Evolutionary conservation across 1,284 basidiomycete species (phyloP), one percentile per base, ranked within the genome.

Genomic region (Ceratobasidium theobromae): DNA sequence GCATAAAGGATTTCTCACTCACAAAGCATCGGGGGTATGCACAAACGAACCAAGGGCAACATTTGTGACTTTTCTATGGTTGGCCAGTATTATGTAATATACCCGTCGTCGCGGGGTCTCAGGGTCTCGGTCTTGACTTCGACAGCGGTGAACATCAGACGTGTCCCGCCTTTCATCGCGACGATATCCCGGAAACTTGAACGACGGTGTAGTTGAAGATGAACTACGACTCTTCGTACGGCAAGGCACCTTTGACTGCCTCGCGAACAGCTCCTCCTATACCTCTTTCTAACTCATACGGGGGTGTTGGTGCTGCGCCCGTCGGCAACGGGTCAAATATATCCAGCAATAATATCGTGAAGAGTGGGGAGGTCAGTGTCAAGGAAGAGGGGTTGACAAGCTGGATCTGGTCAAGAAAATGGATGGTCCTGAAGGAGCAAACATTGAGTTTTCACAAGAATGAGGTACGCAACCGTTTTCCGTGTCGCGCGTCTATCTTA

Each of bases 341-440:
- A 28, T 62, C 38, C 33, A 58, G 38, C 49, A 46, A 38, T 32
- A 38, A 28, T 46, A 77, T 89, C 58, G 79, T 93, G 30, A 78
- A 89, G 55, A 80, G 79, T 65, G 94, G 93, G 4, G 77, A 78
- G 23, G 91, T 91, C 41, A 88, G 82, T 73, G 80, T 95, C 70
- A 96, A 96, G 80, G 94, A 95, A 75, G 93, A 95, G 67, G 89
- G 91, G 0, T 84, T 97, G 70, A 85, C 92, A 14, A 93, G 90
- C 70, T 95, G 93, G 84, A 84, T 98, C 65, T 98, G 96, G 89
- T 87, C 89, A 75, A 87, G 91, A 74, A 89, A 93, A 74, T 98
- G 91, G 90, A 80, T 98, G 51, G 84, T 95, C 3, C 80, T 98
- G 68, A 90, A 87, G 71, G 92, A 94, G 69, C 84, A 87, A 73